phyloP scores from a whole-genome alignment of 352 stramenopile species.

The Pythium scleroteichum region DNA sequence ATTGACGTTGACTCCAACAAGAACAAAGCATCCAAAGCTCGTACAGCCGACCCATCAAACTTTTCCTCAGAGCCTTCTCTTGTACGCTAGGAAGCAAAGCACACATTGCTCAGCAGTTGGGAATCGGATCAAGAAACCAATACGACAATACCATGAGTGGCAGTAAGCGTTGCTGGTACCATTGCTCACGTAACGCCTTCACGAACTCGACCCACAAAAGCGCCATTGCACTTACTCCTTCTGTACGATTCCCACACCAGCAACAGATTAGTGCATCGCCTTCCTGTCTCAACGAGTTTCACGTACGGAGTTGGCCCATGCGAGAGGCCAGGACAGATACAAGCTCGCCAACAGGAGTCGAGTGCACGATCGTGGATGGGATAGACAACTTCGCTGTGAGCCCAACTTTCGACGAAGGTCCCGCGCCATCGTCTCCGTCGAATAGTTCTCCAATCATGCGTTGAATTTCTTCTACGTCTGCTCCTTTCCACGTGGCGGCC shows the following conservation, averaged over 20 bases:
- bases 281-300: too few relatives aligned
- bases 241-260: constrained; percentile 31
- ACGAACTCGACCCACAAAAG: constrained; percentile 86
- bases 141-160: constrained; percentile 58
- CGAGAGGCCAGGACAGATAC: constrained; percentile 66
- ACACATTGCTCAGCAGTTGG: neutral
- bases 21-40: constrained; percentile 46
- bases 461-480: constrained; percentile 67
- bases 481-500: constrained; percentile 72
- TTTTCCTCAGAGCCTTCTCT: constrained; percentile 13
- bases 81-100: constrained; percentile 5
- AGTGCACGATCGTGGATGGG: constrained; percentile 34
- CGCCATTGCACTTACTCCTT: constrained; percentile 73
- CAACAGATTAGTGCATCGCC: too few relatives aligned
- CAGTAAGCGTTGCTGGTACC: constrained; percentile 65
- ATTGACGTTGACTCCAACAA: constrained; percentile 50
- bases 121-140: neutral
- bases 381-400: constrained; percentile 3
- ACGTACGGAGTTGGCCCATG: constrained; percentile 72
- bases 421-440: constrained; percentile 17
- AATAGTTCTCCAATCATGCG: constrained; percentile 57
- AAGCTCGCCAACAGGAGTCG: constrained; percentile 61
- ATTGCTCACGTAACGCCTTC: constrained; percentile 66
- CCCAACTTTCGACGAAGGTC: neutral
- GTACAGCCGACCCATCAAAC: constrained; percentile 12